Evolutionary conservation across 208 protist species (phyloP).

Genomic region (Trichomonas vaginalis): DNA sequence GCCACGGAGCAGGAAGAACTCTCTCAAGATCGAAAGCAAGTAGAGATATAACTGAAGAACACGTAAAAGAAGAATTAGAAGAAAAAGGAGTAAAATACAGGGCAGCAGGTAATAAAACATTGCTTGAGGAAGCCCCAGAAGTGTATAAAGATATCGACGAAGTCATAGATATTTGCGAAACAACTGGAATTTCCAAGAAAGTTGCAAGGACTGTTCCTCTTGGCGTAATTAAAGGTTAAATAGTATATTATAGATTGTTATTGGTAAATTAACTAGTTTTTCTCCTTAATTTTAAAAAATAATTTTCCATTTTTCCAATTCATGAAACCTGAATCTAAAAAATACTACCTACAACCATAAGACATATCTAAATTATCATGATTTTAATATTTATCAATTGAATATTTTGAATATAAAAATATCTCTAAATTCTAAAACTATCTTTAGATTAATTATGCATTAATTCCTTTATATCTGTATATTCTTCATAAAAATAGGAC

Average conservation of each 20-base stretch:
- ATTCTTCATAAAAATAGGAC: no score
- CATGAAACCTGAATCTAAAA: no score
- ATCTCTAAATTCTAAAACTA: no score
- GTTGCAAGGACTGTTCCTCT: conserved; percentile 51
- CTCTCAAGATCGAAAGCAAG: conserved; percentile 40
- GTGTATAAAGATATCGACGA: conserved; percentile 60
- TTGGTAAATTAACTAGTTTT: no score
- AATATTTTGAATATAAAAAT: no score
- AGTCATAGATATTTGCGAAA: conserved; percentile 44
- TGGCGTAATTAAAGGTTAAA: conserved; percentile 60
- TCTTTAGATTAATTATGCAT: no score
- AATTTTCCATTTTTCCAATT: no score
- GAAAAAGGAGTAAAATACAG: conserved; percentile 50
- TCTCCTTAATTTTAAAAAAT: no score
- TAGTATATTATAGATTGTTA: neutral
- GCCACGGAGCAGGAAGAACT: conserved; percentile 60
- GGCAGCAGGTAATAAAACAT: conserved; percentile 55
- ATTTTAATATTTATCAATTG: no score
- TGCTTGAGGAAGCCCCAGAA: conserved; percentile 60
- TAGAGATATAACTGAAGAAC: conserved; percentile 26
- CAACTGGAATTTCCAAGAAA: conserved; percentile 55
- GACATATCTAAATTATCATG: no score
- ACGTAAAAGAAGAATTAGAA: conserved; percentile 43
- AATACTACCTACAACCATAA: no score
- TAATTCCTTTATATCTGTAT: no score